Evolutionary conservation across 257 asterid genomes (phyloP), one percentile per base, ranked within the genome.

Genomic region (Penstemon davidsonii): DNA sequence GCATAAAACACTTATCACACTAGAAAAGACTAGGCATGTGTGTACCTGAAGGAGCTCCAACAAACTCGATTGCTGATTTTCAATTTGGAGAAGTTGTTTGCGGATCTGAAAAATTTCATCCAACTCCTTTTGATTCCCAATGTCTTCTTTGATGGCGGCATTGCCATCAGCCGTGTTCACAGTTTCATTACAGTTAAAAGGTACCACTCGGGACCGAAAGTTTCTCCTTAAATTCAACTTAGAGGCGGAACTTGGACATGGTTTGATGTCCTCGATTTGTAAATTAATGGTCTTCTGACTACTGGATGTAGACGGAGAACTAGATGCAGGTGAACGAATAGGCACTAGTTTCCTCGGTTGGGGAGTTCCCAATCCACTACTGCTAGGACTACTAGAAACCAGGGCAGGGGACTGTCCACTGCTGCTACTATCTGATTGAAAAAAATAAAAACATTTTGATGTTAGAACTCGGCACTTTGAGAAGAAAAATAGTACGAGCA

Each of bases 41-140:
- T 40, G 58, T 71, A 89, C 98, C 96, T 92, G 92, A 25, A 92
- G 94, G 64, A 89, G 89, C n/a, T 89, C 87, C 75, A 92, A 37
- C 69, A 92, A 76, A 62, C 82, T 82, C 0, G 93, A 86, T 69
- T 92, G 98, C 76, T 92, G 98, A 69, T 68, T 82, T 78, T 89
- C 96, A 18, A 92, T 92, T 75, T 86, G 92, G 70, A 41, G 65
- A 64, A 92, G 96, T 53, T 92, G 96, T 67, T 77, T 79, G 6
- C 78, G 85, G 51, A 92, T 86, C 62, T 86, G 75, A 66, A 89
- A 77, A n/a, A 92, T 51, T 54, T 79, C 86, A 74, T 86, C 95
- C 1, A 77, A 79, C 83, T 89, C 98, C 70, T 73, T 72, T 36
- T 67, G 76, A 70, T 70, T 75, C 62, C 60, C 84, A 39, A 49